These are phyloP conservation scores for Phanerochaete carnosa DNA, from an alignment of 768 basidiomycete species.

Conservation along the genomic window DNA sequence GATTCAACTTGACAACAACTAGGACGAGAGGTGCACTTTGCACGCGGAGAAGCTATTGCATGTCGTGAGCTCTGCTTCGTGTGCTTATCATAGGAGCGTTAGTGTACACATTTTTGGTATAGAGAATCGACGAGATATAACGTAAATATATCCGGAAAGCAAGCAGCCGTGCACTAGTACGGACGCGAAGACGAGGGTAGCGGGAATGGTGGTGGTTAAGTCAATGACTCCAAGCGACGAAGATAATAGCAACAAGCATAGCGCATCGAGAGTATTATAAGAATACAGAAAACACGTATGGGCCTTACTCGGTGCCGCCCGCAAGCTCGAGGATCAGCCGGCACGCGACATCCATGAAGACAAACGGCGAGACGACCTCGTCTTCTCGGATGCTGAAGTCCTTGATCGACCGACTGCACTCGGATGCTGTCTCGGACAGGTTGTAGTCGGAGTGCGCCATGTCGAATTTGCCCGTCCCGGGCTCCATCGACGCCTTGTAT, in stretches of 20 bases:
- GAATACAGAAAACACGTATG: background rate
- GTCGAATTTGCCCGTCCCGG: slow-evolving; percentile 69
- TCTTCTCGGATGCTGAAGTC: slow-evolving; percentile 53
- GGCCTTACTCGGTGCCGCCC: slow-evolving; percentile 44
- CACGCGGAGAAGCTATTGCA: no score
- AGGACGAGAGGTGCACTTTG: no score
- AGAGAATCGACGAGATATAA: no score
- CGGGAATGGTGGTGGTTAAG: background rate
- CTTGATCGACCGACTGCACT: slow-evolving; percentile 54
- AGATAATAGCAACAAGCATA: background rate
- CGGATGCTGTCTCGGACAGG: slow-evolving; percentile 51
- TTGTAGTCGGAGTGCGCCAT: slow-evolving; percentile 48
- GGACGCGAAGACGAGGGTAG: background rate
- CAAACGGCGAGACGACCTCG: slow-evolving; percentile 80
- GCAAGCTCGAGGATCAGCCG: slow-evolving; percentile 92
- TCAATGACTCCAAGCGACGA: background rate
- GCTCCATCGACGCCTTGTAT: slow-evolving; percentile 70
- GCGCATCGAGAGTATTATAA: background rate
- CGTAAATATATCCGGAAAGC: background rate
- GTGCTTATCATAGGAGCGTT: no score
- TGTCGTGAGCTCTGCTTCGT: no score
- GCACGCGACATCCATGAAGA: slow-evolving; percentile 97
- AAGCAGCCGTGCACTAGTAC: background rate
- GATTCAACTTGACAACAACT: no score
- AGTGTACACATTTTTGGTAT: no score